Conservation (phyloP, 768 basidiomycete genomes). For the Myochromella boudieri region DNA sequence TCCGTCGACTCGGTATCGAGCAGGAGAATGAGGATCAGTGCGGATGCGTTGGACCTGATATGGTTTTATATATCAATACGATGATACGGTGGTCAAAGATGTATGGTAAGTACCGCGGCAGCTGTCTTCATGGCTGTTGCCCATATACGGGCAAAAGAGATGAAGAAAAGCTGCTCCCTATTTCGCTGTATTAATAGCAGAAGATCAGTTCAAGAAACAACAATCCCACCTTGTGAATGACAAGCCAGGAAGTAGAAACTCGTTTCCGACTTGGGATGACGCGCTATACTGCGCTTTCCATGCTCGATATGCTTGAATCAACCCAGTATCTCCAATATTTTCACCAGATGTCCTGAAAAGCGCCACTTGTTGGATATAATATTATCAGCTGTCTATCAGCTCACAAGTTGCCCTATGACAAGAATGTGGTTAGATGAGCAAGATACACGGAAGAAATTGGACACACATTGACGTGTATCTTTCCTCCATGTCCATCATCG, state of each 20-base stretch:
- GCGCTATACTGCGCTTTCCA: slow-evolving; percentile 79
- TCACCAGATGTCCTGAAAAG: slow-evolving; percentile 78
- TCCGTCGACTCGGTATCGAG: slow-evolving; percentile 77
- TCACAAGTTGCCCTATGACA: slow-evolving; percentile 69
- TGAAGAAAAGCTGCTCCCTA: slow-evolving; percentile 93
- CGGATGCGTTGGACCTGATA: slow-evolving; percentile 74
- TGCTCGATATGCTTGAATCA: slow-evolving; percentile 86
- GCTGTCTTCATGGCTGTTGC: slow-evolving; percentile 78
- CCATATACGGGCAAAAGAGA: slow-evolving; percentile 89
- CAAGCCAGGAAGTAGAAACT: slow-evolving; percentile 82
- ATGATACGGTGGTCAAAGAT: not conserved
- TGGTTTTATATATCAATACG: not conserved
- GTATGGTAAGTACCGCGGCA: slow-evolving; percentile 54
- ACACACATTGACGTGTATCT: slow-evolving; percentile 80
- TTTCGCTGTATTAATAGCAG: slow-evolving; percentile 7
- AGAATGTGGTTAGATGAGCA: not conserved
- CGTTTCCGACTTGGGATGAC: slow-evolving; percentile 57
- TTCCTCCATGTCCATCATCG: slow-evolving; percentile 81
- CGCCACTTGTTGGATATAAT: slow-evolving; percentile 13
- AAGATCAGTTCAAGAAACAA: not conserved
- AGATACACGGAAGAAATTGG: not conserved
- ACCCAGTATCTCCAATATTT: slow-evolving; percentile 84
- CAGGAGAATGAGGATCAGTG: slow-evolving; percentile 88
- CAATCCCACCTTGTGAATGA: slow-evolving; percentile 60
- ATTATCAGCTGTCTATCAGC: slow-evolving; percentile 17